Evolutionary conservation across 1,139 yeast species (phyloP), one percentile per base, ranked within the genome.

Genomic region (Protomyces pachydermus): DNA sequence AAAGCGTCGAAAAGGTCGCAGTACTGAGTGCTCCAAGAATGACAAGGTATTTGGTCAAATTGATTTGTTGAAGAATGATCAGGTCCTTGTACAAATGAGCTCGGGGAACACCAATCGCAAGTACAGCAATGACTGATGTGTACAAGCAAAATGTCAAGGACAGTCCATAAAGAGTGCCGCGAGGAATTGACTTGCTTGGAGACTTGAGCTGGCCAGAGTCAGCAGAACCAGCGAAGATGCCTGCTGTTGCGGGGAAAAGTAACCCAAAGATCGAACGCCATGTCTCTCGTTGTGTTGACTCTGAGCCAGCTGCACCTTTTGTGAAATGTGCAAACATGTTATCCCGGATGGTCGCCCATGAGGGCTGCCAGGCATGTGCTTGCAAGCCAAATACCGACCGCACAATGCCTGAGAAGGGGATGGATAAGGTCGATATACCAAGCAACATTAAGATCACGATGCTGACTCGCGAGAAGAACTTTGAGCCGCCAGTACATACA

Each of bases 191-290:
- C 70, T 82, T 84, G 0, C 97, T 88, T 0, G 98, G 98, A 65
- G 81, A 84, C 66, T 82, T 78, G 67, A 93, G 79, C 70, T 91
- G 97, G n/a, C 98, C 98, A 55, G 97, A 90, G 98, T 93, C 93
- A 16, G 96, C 88, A 1, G 98, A 97, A n/a, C 98, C 98, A 0
- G 98, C 98, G 74, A 91, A 87, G 52, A 93, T 91, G 66, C 98
- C 98, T 1, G 98, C 96, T 0, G 98, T 91, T 0, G 98, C 97
- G 14, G 98, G 98, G 78, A 93, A 93, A 74, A 93, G 89, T 61
- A 93, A 88, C 2, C 98, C 98, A 81, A 93, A 93, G 69, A 93
- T 76, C 72, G 88, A 87, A 65, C 86, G 83, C 72, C 91, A 90
- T 1, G 85, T 88, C 74, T 91, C 97, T 23, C 80, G 82, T 48